These are phyloP conservation scores for Monosporozyma aquatica DNA, from an alignment of 805 yeast species.

Conservation along the genomic window DNA sequence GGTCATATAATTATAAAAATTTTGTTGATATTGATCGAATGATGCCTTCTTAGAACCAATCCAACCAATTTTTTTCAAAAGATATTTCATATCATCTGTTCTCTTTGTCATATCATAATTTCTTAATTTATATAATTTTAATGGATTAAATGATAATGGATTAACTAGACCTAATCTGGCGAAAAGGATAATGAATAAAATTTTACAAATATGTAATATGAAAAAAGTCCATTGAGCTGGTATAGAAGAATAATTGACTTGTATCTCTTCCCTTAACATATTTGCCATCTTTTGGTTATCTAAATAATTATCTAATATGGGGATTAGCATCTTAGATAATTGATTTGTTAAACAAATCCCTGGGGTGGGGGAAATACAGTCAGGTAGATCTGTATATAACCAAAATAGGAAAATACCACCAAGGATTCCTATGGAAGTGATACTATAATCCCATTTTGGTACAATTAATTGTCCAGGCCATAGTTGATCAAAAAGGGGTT, in stretches of 20 bases:
- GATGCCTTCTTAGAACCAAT: slow-evolving; percentile 79
- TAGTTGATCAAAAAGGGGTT: slow-evolving; percentile 47
- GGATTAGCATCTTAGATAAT: slow-evolving; percentile 32
- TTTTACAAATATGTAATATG: slow-evolving; percentile 59
- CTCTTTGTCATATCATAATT: slow-evolving; percentile 22
- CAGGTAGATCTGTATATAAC: slow-evolving; percentile 93
- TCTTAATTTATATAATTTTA: slow-evolving; percentile 25
- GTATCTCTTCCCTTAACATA: slow-evolving; percentile 42
- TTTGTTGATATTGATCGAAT: slow-evolving; percentile 59
- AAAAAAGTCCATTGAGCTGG: slow-evolving; percentile 62
- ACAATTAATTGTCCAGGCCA: slow-evolving; percentile 89
- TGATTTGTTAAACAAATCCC: slow-evolving; percentile 73
- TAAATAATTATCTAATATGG: slow-evolving; percentile 23
- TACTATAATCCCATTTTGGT: slow-evolving; percentile 27
- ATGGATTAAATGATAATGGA: slow-evolving; percentile 50
- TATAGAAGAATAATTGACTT: slow-evolving; percentile 31
- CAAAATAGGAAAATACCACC: slow-evolving; percentile 42
- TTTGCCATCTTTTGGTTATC: slow-evolving; percentile 38
- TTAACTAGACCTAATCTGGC: slow-evolving; percentile 68
- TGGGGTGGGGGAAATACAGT: slow-evolving; percentile 81
- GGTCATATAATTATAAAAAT: slow-evolving; percentile 54
- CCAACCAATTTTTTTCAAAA: slow-evolving; percentile 73
- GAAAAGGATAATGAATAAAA: slow-evolving; percentile 43
- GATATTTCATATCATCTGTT: slow-evolving; percentile 29
- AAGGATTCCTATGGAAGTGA: slow-evolving; percentile 11